These are phyloP conservation scores for Hypericum perforatum DNA, from an alignment of 345 rosid genomes.

Conservation along the genomic window DNA sequence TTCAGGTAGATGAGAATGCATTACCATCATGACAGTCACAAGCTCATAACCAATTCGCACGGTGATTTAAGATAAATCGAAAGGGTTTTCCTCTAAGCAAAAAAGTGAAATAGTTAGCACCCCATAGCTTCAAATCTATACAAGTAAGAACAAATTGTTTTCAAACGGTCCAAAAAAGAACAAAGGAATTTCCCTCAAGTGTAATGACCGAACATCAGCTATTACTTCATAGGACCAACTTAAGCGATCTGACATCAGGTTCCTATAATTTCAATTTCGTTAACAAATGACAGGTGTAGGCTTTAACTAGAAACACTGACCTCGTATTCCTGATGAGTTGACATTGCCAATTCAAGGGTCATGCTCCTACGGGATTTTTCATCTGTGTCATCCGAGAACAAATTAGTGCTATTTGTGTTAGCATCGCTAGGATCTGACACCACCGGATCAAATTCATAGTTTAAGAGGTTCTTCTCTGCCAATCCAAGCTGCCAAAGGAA, in stretches of 20 bases:
- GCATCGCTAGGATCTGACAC: slow-evolving; percentile 95
- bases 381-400: slow-evolving; percentile 68
- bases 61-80: no score
- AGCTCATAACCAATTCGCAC: no score
- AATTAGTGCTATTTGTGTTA: slow-evolving; percentile 73
- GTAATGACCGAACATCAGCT: no score
- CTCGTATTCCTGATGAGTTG: slow-evolving; percentile 59
- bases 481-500: slow-evolving; percentile 70
- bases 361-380: slow-evolving; percentile 56
- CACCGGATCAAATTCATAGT: slow-evolving; percentile 73
- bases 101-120: no score
- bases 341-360: slow-evolving; percentile 45
- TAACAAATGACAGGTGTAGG: neutral
- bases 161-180: no score
- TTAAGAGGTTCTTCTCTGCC: slow-evolving; percentile 80
- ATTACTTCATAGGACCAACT: neutral
- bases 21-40: no score
- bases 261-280: neutral
- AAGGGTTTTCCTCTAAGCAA: no score
- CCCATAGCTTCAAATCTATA: no score
- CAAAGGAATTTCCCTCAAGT: no score
- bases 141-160: no score
- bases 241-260: neutral
- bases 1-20: no score
- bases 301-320: slow-evolving; percentile 31